A percentile compares a stretch with the other conserved stretches of the same genome.
These are phyloP conservation scores for Volvox carteri DNA, from an alignment of 163 green algal genomes.

Conservation along the genomic window DNA sequence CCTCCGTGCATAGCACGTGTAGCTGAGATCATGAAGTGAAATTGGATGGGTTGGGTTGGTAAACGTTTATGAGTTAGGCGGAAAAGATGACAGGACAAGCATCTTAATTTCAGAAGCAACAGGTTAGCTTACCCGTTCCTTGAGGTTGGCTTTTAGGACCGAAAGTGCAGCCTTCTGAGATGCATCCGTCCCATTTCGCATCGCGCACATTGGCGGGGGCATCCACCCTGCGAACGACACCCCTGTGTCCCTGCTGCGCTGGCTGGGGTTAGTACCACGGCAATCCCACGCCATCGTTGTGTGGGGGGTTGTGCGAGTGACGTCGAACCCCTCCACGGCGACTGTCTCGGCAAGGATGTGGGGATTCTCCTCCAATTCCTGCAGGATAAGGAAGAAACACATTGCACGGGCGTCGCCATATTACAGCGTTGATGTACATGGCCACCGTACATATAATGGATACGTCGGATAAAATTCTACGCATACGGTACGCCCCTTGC, in stretches of 20 bases:
- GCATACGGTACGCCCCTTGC: too few species aligned
- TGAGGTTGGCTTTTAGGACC: conserved; percentile 1
- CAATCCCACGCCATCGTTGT: neutral
- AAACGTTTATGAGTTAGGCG: too few species aligned
- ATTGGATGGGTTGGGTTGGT: too few species aligned
- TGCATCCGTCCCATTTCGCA: neutral
- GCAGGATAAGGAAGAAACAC: neutral
- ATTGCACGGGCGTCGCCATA: too few species aligned
- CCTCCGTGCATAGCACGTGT: conserved; percentile 44
- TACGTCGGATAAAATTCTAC: too few species aligned
- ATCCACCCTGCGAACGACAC: conserved; percentile 17
- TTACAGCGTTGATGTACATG: too few species aligned
- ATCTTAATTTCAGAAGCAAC: too few species aligned
- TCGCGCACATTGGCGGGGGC: neutral
- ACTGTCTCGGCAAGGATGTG: neutral
- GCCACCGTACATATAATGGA: too few species aligned
- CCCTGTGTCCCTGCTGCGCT: neutral
- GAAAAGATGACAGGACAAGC: too few species aligned
- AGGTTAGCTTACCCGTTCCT: conserved; percentile 13
- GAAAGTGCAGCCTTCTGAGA: conserved; percentile 14
- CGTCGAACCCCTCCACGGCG: neutral
- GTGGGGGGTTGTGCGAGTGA: neutral
- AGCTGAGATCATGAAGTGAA: neutral
- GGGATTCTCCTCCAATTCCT: conserved; percentile 30
- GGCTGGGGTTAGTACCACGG: neutral